Evolutionary conservation across 108 stramenopile genomes (phyloP).

Genomic region (Conticribra weissflogii): DNA sequence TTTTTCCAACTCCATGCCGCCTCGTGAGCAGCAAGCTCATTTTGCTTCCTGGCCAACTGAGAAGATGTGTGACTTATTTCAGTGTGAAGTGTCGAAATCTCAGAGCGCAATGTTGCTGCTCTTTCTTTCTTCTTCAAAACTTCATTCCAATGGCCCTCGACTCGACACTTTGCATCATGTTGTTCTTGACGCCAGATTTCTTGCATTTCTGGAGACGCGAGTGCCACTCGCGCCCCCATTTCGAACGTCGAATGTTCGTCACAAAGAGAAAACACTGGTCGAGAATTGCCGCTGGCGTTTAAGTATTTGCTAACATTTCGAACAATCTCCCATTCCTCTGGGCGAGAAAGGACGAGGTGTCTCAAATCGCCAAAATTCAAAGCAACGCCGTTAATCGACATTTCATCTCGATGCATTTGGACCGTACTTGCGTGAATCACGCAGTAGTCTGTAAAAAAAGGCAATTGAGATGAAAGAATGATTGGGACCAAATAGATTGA

Average conservation of each 20-base stretch:
- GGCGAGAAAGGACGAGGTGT: slow-evolving; percentile 34
- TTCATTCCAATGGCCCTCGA: slow-evolving; percentile 39
- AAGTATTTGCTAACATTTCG: slow-evolving; percentile 18
- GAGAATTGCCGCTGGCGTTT: slow-evolving; percentile 4
- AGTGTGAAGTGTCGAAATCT: slow-evolving; percentile 7
- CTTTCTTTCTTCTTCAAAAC: slow-evolving; percentile 29
- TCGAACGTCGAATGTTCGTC: slow-evolving; percentile 30
- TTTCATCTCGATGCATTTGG: neutral
- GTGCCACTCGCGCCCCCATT: slow-evolving; percentile 10
- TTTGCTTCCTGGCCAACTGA: slow-evolving; percentile 5
- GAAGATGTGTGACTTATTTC: slow-evolving; percentile 4
- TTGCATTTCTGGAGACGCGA: slow-evolving; percentile 16
- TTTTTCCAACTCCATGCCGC: too few species aligned
- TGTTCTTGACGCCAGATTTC: slow-evolving; percentile 23
- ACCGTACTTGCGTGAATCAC: slow-evolving; percentile 30
- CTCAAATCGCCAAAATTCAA: slow-evolving; percentile 26
- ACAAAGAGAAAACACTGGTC: slow-evolving; percentile 30
- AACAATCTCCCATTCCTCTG: slow-evolving; percentile 39
- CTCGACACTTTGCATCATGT: slow-evolving; percentile 17
- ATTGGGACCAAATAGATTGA: too few species aligned
- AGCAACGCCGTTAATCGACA: slow-evolving; percentile 30
- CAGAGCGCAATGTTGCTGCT: slow-evolving; percentile 1
- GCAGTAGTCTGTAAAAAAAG: slow-evolving; percentile 18
- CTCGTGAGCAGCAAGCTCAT: slow-evolving; percentile 28
- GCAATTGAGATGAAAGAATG: too few species aligned